Evolutionary conservation across 1,139 yeast genomes (phyloP).

Genomic region (Pichia sp.): DNA sequence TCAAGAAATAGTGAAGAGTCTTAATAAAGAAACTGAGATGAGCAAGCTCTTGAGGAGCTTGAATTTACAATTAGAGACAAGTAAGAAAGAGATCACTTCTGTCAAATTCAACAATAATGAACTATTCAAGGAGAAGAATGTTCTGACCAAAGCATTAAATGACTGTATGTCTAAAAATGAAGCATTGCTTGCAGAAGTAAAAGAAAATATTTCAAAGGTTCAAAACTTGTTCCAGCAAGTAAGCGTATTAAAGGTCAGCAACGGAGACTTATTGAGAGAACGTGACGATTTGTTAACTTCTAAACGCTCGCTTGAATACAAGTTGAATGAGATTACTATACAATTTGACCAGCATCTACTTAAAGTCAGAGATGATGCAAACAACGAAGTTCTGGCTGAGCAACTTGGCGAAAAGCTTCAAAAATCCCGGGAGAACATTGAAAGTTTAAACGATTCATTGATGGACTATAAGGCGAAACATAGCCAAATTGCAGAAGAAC

Average conservation of each 20-base stretch:
- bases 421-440: conserved; percentile 39
- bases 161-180: conserved; percentile 47
- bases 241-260: conserved; percentile 46
- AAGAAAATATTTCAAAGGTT: conserved; percentile 42
- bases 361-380: conserved; percentile 33
- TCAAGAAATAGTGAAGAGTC: conserved; percentile 51
- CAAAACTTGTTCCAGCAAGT: conserved; percentile 49
- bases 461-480: conserved; percentile 37
- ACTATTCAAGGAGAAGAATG: conserved; percentile 47
- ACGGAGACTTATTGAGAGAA: conserved; percentile 46
- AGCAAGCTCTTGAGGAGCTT: conserved; percentile 61
- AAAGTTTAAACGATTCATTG: conserved; percentile 32
- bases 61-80: conserved; percentile 57
- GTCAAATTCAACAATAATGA: conserved; percentile 51
- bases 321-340: conserved; percentile 40
- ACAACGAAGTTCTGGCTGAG: conserved; percentile 29
- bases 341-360: conserved; percentile 43
- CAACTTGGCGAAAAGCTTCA: conserved; percentile 35
- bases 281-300: conserved; percentile 47
- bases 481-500: conserved; percentile 16
- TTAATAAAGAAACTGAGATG: conserved; percentile 60
- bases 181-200: conserved; percentile 40
- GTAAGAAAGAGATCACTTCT: conserved; percentile 43
- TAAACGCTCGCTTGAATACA: conserved; percentile 44
- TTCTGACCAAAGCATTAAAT: conserved; percentile 40